Evolutionary conservation across 2,329 filamentous ascomycete species (phyloP).

Genomic region (Diplodia intermedia): DNA sequence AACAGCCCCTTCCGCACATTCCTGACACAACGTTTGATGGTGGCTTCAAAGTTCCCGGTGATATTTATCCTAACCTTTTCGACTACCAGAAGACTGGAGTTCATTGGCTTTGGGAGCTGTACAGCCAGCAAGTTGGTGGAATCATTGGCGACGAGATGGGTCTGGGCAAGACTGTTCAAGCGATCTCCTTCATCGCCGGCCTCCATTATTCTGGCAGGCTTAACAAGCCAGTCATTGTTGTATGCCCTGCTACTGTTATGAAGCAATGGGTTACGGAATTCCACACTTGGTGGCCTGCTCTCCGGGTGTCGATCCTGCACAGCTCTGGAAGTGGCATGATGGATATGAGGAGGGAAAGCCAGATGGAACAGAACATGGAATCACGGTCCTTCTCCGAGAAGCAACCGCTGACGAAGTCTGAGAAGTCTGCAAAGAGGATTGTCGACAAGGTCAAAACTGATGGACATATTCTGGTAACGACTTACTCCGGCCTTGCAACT

Average conservation of each 20-base stretch:
- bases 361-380: slow-evolving; percentile 68
- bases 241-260: slow-evolving; percentile 92
- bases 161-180: slow-evolving; percentile 89
- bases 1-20: slow-evolving; percentile 82
- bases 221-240: slow-evolving; percentile 83
- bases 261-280: slow-evolving; percentile 99
- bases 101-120: slow-evolving; percentile 93
- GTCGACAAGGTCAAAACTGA: slow-evolving; percentile 81
- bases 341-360: slow-evolving; percentile 69
- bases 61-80: slow-evolving; percentile 90
- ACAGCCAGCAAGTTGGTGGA: slow-evolving; percentile 86
- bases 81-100: slow-evolving; percentile 98
- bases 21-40: slow-evolving; percentile 78
- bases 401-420: slow-evolving; percentile 58
- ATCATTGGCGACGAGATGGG: slow-evolving; percentile 99
- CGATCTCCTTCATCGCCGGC: slow-evolving; percentile 83
- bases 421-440: slow-evolving; percentile 77
- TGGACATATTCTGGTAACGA: slow-evolving; percentile 93
- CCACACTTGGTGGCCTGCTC: slow-evolving; percentile 98
- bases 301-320: slow-evolving; percentile 93
- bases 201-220: slow-evolving; percentile 90
- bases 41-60: slow-evolving; percentile 82
- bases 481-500: slow-evolving; percentile 93
- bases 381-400: slow-evolving; percentile 8
- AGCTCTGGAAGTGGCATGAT: slow-evolving; percentile 97